phyloP scores from a whole-genome alignment of 108 stramenopile genomes.

The Fragilariopsis cylindrus region DNA sequence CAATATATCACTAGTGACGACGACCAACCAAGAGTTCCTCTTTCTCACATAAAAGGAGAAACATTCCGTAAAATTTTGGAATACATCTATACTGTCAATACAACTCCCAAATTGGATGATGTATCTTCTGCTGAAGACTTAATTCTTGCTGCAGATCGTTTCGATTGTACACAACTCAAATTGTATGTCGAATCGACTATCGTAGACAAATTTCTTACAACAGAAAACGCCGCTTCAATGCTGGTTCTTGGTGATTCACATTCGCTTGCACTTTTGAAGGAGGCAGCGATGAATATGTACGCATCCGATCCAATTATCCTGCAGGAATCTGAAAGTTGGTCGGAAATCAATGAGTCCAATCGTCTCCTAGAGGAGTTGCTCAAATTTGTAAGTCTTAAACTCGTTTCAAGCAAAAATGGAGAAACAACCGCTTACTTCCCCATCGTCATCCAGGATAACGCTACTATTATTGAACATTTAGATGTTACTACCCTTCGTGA shows the following conservation, averaged over 20 bases:
- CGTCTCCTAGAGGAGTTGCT: constrained; percentile 7
- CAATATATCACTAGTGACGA: neutral
- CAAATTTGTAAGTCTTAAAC: neutral
- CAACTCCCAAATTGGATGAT: neutral
- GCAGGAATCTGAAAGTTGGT: constrained; percentile 5
- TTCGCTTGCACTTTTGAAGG: constrained; percentile 16
- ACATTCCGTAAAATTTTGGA: neutral
- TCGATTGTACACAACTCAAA: constrained; percentile 16
- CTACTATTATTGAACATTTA: neutral
- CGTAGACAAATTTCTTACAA: neutral
- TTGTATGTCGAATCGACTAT: constrained; percentile 11
- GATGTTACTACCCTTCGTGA: neutral
- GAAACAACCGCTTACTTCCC: no score
- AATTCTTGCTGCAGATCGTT: constrained; percentile 20
- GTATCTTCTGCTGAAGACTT: neutral
- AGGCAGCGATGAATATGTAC: constrained; percentile 16
- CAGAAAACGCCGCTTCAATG: neutral
- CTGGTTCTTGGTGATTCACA: constrained; percentile 11
- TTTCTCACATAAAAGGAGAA: neutral
- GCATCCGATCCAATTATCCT: neutral
- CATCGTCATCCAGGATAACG: no score
- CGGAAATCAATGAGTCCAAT: neutral
- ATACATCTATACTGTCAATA: neutral
- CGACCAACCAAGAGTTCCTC: neutral
- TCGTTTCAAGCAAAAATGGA: no score